Percentiles rank a stretch among this genome's conserved stretches.
These are phyloP conservation scores for Orbilia ellipsospora DNA, from an alignment of 2,329 filamentous ascomycete genomes.

Conservation along the genomic window DNA sequence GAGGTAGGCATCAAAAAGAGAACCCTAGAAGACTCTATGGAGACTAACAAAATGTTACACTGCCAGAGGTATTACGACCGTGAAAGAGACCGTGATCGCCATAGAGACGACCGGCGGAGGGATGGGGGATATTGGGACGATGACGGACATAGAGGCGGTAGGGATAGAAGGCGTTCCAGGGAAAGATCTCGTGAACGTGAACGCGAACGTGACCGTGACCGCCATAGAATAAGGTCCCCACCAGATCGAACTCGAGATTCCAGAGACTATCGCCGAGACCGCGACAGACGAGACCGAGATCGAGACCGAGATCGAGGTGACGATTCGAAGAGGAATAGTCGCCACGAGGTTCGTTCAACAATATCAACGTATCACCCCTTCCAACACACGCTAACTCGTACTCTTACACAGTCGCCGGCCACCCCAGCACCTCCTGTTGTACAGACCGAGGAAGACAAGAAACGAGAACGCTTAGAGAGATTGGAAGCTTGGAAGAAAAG, in stretches of 20 bases:
- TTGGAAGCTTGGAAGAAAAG: slow-evolving; percentile 59
- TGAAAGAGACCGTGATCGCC: slow-evolving; percentile 57
- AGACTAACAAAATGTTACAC: not conserved
- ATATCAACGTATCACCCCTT: not conserved
- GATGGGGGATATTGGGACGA: slow-evolving; percentile 57
- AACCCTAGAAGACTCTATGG: too few relatives aligned
- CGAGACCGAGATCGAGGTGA: slow-evolving; percentile 56
- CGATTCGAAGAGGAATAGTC: slow-evolving; percentile 52
- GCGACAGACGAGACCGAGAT: slow-evolving; percentile 57
- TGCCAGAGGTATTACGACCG: slow-evolving; percentile 50
- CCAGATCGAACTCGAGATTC: slow-evolving; percentile 53
- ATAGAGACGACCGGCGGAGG: slow-evolving; percentile 56
- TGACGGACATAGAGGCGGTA: slow-evolving; percentile 57
- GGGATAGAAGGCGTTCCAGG: slow-evolving; percentile 55
- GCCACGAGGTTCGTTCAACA: slow-evolving; percentile 53
- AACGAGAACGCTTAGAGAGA: slow-evolving; percentile 58
- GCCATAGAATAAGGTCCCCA: slow-evolving; percentile 54
- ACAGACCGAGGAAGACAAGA: slow-evolving; percentile 59
- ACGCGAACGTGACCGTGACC: slow-evolving; percentile 51
- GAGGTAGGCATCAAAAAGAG: slow-evolving; percentile 18
- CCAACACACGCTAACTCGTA: not conserved
- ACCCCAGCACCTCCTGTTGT: slow-evolving; percentile 50
- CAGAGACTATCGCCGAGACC: slow-evolving; percentile 55
- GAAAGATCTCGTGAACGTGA: slow-evolving; percentile 58
- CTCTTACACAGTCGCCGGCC: slow-evolving; percentile 54